Base-by-base conservation (phyloP, 805 yeast species). In the Nakazawaea laoshanensis region DNA sequence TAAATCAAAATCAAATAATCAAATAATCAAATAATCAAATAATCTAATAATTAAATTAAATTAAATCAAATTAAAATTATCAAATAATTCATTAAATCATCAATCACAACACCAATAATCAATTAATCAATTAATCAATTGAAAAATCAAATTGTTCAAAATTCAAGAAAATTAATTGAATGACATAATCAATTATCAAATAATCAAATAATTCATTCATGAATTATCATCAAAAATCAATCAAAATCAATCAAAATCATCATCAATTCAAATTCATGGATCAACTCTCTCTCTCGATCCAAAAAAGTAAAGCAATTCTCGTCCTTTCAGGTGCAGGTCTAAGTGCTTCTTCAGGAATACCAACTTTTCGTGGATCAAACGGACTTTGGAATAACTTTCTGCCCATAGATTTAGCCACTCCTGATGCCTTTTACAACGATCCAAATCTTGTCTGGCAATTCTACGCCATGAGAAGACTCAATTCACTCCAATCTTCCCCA, bases 401-500 rank as follows among this genome's bases (percentile, higher is more conserved):
- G 33, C 75, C 87, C 44, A 77, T 83, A 28, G 95, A 86, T 47
- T 61, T 87, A 27, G 95, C 95, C 6, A 86, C 95, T 0, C 95
- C 94, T 1, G 95, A 86, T 48, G 95, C 95, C 4, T 86, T 87
- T 51, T 70, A 76, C 38, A 61, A 63, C 13, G 88, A 86, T 49
- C 95, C 96, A 0, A 83, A 84, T 0, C 61, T 85, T 7, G 95
- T 87, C 6, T 86, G 96, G 96, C 89, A 83, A 49, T 86, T 82
- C 46, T 86, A 87, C 53, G 65, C 85, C 4, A 73, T 74, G 52
- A 57, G 94, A 40, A 51, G 96, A 28, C 65, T 57, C 29, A 61
- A 61, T 30, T 88, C 95, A 0, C 57, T 83, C 32, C 55, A 54
- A 28, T 85, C 89, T 1, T 53, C 47, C 30, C 95, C 95, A 1